Evolutionary conservation across 345 rosid species (phyloP).

Genomic region (Turnera subulata): DNA sequence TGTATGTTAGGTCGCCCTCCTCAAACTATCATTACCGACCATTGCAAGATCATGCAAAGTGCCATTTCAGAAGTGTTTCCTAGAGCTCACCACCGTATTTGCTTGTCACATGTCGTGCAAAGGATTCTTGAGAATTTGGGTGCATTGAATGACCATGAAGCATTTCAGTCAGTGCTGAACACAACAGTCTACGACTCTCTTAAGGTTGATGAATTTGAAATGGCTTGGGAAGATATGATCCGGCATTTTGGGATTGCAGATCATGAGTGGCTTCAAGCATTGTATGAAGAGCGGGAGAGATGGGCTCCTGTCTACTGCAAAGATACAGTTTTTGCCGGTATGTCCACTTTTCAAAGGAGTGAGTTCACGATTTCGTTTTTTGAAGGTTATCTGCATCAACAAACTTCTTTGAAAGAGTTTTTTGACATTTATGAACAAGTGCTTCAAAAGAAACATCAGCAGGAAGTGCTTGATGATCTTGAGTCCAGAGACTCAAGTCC

Average conservation of each 20-base stretch:
- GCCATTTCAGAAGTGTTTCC: conserved; percentile 58
- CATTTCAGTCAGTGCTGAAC: conserved; percentile 44
- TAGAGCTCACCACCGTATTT: conserved; percentile 45
- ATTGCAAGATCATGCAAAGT: conserved; percentile 54
- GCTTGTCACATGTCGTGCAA: conserved; percentile 44
- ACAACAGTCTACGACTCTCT: conserved; percentile 48
- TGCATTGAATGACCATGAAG: conserved; percentile 48
- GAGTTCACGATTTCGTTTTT: conserved; percentile 53
- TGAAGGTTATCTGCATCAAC: conserved; percentile 62
- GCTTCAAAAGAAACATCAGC: conserved; percentile 63
- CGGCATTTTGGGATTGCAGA: conserved; percentile 52
- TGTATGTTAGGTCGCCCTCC: conserved; percentile 45
- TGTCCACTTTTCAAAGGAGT: conserved; percentile 45
- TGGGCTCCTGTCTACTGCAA: conserved; percentile 87
- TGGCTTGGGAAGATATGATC: conserved; percentile 65
- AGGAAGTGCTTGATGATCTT: conserved; percentile 58
- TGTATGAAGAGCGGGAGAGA: conserved; percentile 61
- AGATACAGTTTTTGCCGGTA: conserved; percentile 69
- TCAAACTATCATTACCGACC: conserved; percentile 57
- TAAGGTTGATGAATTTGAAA: conserved; percentile 64
- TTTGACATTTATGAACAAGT: conserved; percentile 78
- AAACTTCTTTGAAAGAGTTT: conserved; percentile 85
- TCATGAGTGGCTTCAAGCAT: conserved; percentile 60
- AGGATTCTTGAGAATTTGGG: conserved; percentile 54
- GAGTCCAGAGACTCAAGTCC: conserved; percentile 52